A percentile compares a stretch with the other conserved stretches of the same genome.
Conservation (phyloP, 169 alveolate species). For the Eimeria falciformis region DNA sequence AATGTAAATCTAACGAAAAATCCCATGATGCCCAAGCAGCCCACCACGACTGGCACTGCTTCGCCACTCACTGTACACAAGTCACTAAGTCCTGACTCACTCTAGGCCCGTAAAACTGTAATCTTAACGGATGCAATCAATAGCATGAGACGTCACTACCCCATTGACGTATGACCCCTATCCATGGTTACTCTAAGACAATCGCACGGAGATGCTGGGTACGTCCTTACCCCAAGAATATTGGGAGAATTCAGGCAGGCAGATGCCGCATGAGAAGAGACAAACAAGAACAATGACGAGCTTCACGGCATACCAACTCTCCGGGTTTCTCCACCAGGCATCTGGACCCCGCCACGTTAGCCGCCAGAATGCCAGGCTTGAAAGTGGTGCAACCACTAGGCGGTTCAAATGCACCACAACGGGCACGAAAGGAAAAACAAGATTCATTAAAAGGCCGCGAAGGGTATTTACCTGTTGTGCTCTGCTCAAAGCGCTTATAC, state of each 20-base stretch:
- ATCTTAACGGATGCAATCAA: too few species aligned
- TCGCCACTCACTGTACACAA: not conserved
- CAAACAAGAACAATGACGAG: constrained; percentile 44
- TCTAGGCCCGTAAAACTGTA: too few species aligned
- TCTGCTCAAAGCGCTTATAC: constrained; percentile 42
- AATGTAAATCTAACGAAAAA: not conserved
- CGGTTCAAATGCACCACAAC: constrained; percentile 47
- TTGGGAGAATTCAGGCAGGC: constrained; percentile 30
- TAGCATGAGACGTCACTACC: too few species aligned
- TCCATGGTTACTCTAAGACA: too few species aligned
- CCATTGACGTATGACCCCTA: too few species aligned
- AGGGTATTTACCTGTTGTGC: constrained; percentile 66
- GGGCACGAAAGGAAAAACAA: constrained; percentile 58
- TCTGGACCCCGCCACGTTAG: constrained; percentile 65
- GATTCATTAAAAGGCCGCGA: constrained; percentile 23
- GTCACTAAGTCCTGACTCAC: too few species aligned
- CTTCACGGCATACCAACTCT: constrained; percentile 68
- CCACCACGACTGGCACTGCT: not conserved
- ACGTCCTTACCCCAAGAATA: constrained; percentile 75
- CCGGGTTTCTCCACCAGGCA: constrained; percentile 76
- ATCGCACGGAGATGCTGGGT: too few species aligned
- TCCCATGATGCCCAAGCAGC: not conserved
- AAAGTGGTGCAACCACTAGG: constrained; percentile 15
- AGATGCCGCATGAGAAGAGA: constrained; percentile 57
- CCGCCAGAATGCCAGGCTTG: constrained; percentile 57